These are phyloP conservation scores for Arabis alpina DNA, from an alignment of 345 rosid genomes.

Conservation along the genomic window DNA sequence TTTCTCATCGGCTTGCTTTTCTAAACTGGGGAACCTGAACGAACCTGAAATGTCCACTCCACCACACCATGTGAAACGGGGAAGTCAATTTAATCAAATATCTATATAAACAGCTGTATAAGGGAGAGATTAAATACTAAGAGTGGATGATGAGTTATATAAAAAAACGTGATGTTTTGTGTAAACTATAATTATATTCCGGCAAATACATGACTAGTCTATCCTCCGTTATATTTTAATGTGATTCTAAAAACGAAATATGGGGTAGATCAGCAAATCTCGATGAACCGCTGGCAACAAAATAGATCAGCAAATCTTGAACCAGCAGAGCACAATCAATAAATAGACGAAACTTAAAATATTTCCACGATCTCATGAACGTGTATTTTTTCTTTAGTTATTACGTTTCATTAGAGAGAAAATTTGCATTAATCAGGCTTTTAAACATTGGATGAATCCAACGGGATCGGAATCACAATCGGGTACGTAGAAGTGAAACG, in stretches of 20 bases:
- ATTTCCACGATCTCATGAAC: slow-evolving; percentile 3
- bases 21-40: slow-evolving; percentile 7
- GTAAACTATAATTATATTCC: not conserved
- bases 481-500: too few species aligned
- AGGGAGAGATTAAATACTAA: not conserved
- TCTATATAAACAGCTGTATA: slow-evolving; percentile 19
- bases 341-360: not conserved
- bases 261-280: not conserved
- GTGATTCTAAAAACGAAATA: not conserved
- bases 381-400: not conserved
- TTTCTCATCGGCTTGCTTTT: not conserved
- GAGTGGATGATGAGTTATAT: not conserved
- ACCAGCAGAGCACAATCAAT: slow-evolving; percentile 22
- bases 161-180: slow-evolving; percentile 2
- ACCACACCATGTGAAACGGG: slow-evolving; percentile 9
- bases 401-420: not conserved
- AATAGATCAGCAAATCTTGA: slow-evolving; percentile 4
- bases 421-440: too few species aligned
- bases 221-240: not conserved
- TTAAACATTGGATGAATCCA: too few species aligned
- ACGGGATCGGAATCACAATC: too few species aligned
- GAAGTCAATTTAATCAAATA: slow-evolving; percentile 12
- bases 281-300: not conserved
- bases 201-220: not conserved
- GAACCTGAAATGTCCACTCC: not conserved